These are phyloP conservation scores for Fraxinus quadrangulata DNA, from an alignment of 257 asterid genomes.

Conservation along the genomic window DNA sequence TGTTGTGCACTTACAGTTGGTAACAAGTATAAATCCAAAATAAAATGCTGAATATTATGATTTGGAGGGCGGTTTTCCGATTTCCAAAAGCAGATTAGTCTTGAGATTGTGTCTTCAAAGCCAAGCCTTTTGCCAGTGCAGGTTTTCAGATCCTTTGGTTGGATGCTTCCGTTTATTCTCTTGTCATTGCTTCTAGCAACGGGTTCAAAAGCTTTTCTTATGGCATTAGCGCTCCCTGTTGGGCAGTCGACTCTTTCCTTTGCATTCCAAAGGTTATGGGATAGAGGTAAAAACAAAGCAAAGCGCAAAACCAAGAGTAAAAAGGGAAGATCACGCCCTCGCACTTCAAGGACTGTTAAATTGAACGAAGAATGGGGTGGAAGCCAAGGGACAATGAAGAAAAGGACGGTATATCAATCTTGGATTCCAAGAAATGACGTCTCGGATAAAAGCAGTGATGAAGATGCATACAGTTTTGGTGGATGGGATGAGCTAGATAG, in stretches of 20 bases:
- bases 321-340: conserved; percentile 37
- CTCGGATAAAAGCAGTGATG: conserved; percentile 24
- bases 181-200: conserved; percentile 49
- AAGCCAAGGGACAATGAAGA: conserved; percentile 28
- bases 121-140: conserved; percentile 40
- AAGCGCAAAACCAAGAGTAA: conserved; percentile 32
- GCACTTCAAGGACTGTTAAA: conserved; percentile 36
- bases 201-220: conserved; percentile 80
- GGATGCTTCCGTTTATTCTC: conserved; percentile 60
- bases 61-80: neutral
- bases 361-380: conserved; percentile 27
- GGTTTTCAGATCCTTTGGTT: conserved; percentile 77
- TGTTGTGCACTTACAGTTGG: neutral
- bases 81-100: neutral
- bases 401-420: conserved; percentile 46
- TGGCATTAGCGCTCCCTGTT: conserved; percentile 68
- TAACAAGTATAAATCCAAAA: neutral
- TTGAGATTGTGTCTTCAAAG: conserved; percentile 18
- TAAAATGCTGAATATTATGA: neutral
- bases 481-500: conserved; percentile 84
- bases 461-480: conserved; percentile 40
- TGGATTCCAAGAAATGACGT: conserved; percentile 40
- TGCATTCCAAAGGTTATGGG: conserved; percentile 47
- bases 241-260: conserved; percentile 71
- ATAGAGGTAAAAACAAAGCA: conserved; percentile 30